phyloP scores from a whole-genome alignment of 352 stramenopile genomes.

The Phytophthora palmivora region DNA sequence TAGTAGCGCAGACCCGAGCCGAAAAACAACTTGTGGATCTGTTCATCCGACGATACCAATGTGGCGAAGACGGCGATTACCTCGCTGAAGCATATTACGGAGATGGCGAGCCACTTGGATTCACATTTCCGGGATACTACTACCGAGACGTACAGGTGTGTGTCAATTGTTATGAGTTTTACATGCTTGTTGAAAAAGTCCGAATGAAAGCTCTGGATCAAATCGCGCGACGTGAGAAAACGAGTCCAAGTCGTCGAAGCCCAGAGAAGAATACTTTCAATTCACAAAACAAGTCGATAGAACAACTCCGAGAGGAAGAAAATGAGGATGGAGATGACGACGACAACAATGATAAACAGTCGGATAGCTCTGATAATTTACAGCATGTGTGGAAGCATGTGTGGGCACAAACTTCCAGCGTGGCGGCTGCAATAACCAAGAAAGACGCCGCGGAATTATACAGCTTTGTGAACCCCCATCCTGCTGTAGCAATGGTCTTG shows the following conservation, averaged over 20 bases:
- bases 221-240: constrained; percentile 35
- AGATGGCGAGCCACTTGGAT: constrained; percentile 73
- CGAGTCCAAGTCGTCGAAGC: constrained; percentile 22
- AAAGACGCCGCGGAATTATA: constrained; percentile 81
- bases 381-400: constrained; percentile 45
- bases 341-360: neutral
- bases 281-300: constrained; percentile 6
- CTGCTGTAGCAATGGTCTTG: constrained; percentile 80
- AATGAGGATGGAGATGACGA: constrained; percentile 14
- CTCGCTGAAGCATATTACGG: constrained; percentile 79
- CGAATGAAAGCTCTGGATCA: constrained; percentile 70
- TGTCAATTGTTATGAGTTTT: constrained; percentile 80
- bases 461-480: constrained; percentile 82
- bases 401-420: constrained; percentile 42
- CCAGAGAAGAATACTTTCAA: constrained; percentile 8
- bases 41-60: constrained; percentile 80
- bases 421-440: constrained; percentile 53
- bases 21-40: constrained; percentile 85
- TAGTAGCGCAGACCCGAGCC: constrained; percentile 77
- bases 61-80: constrained; percentile 79
- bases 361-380: constrained; percentile 9
- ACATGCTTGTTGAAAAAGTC: constrained; percentile 78
- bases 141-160: constrained; percentile 87
- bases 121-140: constrained; percentile 84
- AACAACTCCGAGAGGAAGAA: constrained; percentile 28